Conservation (phyloP, 129 eudicot genomes). For the Chrysanthemum makinoi region DNA sequence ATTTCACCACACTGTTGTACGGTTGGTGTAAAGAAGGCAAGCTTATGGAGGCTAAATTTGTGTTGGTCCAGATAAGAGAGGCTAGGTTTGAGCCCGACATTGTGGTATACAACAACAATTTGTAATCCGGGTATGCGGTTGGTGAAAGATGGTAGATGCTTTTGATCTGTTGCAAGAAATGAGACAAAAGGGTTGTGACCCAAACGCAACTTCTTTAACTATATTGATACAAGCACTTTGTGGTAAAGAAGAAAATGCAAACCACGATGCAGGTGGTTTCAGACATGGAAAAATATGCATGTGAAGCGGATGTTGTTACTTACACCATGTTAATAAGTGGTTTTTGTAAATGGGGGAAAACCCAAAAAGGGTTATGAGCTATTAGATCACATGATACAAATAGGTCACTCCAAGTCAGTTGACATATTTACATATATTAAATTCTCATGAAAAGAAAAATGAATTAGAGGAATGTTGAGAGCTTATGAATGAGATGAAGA, state of each 20-base stretch:
- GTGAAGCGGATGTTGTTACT: constrained; percentile 71
- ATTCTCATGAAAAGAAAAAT: constrained; percentile 78
- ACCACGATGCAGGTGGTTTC: constrained; percentile 53
- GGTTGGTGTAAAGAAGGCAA: constrained; percentile 63
- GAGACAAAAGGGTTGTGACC: constrained; percentile 61
- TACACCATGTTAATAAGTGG: constrained; percentile 65
- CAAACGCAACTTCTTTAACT: constrained; percentile 60
- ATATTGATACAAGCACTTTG: constrained; percentile 62
- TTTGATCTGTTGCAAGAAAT: constrained; percentile 64
- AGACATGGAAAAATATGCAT: constrained; percentile 56
- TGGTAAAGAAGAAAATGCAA: constrained; percentile 51
- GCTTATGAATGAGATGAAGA: constrained; percentile 59
- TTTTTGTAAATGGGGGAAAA: constrained; percentile 64
- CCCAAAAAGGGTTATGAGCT: constrained; percentile 53
- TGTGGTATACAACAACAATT: constrained; percentile 64
- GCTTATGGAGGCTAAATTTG: too few relatives aligned
- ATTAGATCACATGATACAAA: constrained; percentile 60
- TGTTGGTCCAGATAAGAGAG: too few relatives aligned
- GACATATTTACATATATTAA: constrained; percentile 52
- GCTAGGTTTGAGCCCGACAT: constrained; percentile 37
- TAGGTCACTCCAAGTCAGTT: constrained; percentile 61
- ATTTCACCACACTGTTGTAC: constrained; percentile 67
- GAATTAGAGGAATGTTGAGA: constrained; percentile 67
- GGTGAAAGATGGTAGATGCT: constrained; percentile 70
- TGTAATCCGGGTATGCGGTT: constrained; percentile 54